Conservation (phyloP, 2,329 filamentous ascomycete genomes). For the Epicoccum nigrum region DNA sequence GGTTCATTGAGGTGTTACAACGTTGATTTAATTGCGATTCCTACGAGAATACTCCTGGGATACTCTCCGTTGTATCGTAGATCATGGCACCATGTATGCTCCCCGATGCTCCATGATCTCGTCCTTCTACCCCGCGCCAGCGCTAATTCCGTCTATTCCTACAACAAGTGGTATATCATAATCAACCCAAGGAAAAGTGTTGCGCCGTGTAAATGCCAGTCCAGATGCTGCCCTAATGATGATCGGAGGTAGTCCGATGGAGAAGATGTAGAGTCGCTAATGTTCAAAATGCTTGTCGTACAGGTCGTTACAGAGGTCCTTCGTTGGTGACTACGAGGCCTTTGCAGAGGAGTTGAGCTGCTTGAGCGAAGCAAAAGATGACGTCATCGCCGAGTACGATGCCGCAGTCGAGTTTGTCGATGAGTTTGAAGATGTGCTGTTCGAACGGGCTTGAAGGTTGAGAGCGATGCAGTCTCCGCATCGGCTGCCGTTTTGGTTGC, state of each 20-base stretch:
- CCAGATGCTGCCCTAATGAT: slow-evolving; percentile 9
- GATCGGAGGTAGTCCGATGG: neutral
- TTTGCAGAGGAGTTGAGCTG: slow-evolving; percentile 31
- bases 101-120: neutral
- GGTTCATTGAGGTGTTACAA: neutral
- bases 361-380: slow-evolving; percentile 49
- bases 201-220: slow-evolving; percentile 15
- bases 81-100: slow-evolving; percentile 12
- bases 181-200: slow-evolving; percentile 1
- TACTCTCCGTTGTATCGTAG: neutral
- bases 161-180: slow-evolving; percentile 17
- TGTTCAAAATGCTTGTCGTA: slow-evolving; percentile 23
- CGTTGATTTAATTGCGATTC: neutral
- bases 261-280: slow-evolving; percentile 24
- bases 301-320: slow-evolving; percentile 6
- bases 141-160: slow-evolving; percentile 1
- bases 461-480: slow-evolving; percentile 49
- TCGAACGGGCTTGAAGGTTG: slow-evolving; percentile 46
- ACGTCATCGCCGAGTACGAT: slow-evolving; percentile 49
- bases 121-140: slow-evolving; percentile 1
- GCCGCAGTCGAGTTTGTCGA: slow-evolving; percentile 33
- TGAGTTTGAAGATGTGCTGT: slow-evolving; percentile 40
- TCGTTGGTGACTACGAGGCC: slow-evolving; percentile 25
- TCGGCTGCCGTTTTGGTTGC: slow-evolving; percentile 46
- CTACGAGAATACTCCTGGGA: neutral